phyloP scores from a whole-genome alignment of 2,329 filamentous ascomycete genomes.

The Colletotrichum nymphaeae region DNA sequence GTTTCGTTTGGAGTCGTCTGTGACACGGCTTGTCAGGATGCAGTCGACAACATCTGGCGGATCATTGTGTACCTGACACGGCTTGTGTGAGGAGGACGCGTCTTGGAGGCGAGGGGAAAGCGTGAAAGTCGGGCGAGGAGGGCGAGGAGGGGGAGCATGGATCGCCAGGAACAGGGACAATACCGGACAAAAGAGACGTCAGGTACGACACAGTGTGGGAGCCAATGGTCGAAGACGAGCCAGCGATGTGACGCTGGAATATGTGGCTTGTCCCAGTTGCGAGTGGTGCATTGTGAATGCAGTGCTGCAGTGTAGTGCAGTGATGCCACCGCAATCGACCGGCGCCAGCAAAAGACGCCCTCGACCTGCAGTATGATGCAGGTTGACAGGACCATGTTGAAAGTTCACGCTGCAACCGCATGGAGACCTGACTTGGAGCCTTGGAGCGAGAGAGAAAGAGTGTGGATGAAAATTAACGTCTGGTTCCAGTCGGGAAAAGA shows the following conservation, averaged over 20 bases:
- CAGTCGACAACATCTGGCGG: conserved; percentile 11
- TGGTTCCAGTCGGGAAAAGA: neutral
- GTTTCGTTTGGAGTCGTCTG: conserved; percentile 22
- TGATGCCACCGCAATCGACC: neutral
- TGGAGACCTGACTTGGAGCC: neutral
- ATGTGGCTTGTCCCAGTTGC: neutral
- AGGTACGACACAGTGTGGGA: conserved; percentile 17
- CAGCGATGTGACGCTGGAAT: neutral
- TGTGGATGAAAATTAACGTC: too few species aligned
- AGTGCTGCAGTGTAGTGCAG: conserved; percentile 4
- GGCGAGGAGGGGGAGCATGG: conserved; percentile 16
- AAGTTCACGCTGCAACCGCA: neutral
- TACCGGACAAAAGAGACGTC: neutral
- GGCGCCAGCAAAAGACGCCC: neutral
- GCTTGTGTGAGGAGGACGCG: conserved; percentile 8
- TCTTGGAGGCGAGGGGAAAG: neutral
- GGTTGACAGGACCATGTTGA: neutral
- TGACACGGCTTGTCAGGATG: conserved; percentile 7
- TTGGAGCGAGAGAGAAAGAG: neutral
- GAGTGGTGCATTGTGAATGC: neutral
- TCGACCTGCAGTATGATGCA: neutral
- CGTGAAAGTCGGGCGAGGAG: neutral
- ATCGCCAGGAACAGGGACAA: conserved; percentile 27
- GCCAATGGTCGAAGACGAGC: neutral
- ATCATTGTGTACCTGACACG: conserved; percentile 24